phyloP scores from a whole-genome alignment of 2,329 filamentous ascomycete genomes.

The Penicillium sp. region DNA sequence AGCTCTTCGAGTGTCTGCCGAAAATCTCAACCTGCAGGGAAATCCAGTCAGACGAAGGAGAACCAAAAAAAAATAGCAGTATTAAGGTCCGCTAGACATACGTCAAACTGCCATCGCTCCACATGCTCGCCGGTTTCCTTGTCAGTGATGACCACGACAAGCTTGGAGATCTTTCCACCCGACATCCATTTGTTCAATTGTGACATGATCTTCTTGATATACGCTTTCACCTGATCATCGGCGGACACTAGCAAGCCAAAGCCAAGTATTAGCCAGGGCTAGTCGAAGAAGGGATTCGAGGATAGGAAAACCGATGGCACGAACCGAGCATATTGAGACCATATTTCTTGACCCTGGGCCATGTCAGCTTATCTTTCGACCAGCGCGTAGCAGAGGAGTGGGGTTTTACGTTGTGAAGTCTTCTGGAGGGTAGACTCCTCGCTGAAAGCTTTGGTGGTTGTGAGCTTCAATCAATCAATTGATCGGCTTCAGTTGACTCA shows the following conservation, averaged over 20 bases:
- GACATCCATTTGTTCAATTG: constrained; percentile 98
- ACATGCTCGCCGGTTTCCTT: constrained; percentile 97
- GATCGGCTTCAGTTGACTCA: constrained; percentile 48
- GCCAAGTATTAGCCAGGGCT: constrained; percentile 5
- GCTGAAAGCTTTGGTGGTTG: constrained; percentile 71
- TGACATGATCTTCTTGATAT: constrained; percentile 99
- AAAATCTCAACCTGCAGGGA: constrained; percentile 59
- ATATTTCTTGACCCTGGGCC: constrained; percentile 86
- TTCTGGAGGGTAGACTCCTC: constrained; percentile 82
- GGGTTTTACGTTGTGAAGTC: constrained; percentile 83
- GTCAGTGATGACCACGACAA: constrained; percentile 94
- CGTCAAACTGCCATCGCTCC: constrained; percentile 98
- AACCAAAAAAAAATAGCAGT: not conserved
- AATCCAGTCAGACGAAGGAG: constrained; percentile 11
- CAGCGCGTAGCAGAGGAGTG: not conserved
- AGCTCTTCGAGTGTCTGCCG: constrained; percentile 55
- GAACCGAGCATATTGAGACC: constrained; percentile 92
- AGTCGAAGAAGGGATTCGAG: not conserved
- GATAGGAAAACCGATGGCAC: constrained; percentile 19
- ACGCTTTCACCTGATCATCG: constrained; percentile 97
- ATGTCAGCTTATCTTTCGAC: constrained; percentile 5
- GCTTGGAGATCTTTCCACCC: constrained; percentile 93
- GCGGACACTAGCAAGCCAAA: constrained; percentile 68
- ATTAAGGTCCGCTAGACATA: constrained; percentile 46
- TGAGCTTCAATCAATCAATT: constrained; percentile 1